A percentile compares a stretch with the other conserved stretches of the same genome.
These are phyloP conservation scores for Phytophthora chlamydospora DNA, from an alignment of 352 stramenopile species.

Conservation along the genomic window DNA sequence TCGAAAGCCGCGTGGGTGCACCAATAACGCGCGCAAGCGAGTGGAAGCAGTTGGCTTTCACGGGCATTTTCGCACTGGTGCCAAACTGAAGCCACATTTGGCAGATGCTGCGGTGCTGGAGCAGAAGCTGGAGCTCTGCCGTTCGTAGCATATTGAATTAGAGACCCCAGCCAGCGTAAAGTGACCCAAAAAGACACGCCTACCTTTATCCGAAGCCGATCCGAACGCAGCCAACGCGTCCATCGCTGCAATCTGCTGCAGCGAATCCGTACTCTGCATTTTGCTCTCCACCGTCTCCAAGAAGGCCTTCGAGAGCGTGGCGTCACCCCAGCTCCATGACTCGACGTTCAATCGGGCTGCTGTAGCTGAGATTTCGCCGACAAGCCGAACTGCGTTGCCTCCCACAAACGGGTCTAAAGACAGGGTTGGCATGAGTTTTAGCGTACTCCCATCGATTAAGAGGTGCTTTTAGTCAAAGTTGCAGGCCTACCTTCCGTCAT, in stretches of 20 bases:
- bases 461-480: not conserved
- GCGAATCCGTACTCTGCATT: slow-evolving; percentile 60
- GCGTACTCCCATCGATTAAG: not conserved
- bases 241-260: slow-evolving; percentile 87
- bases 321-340: slow-evolving; percentile 81
- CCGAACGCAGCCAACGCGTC: slow-evolving; percentile 82
- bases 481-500: slow-evolving; percentile 64
- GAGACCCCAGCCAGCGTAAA: not conserved
- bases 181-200: not conserved
- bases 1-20: slow-evolving; percentile 50
- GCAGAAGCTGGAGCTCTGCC: slow-evolving; percentile 69
- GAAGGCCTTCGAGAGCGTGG: slow-evolving; percentile 78
- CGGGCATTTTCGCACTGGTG: slow-evolving; percentile 64
- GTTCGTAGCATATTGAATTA: slow-evolving; percentile 1
- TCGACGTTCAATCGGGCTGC: slow-evolving; percentile 69
- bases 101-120: slow-evolving; percentile 75
- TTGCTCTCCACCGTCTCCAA: slow-evolving; percentile 76
- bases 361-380: slow-evolving; percentile 79
- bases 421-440: slow-evolving; percentile 6
- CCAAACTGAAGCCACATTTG: slow-evolving; percentile 63
- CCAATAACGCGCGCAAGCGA: slow-evolving; percentile 65
- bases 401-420: slow-evolving; percentile 77
- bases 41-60: slow-evolving; percentile 83
- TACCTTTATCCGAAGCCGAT: slow-evolving; percentile 83
- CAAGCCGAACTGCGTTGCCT: slow-evolving; percentile 70